Conservation (phyloP, 139 green algal genomes). For the Auxenochlorella pyrenoidosa region DNA sequence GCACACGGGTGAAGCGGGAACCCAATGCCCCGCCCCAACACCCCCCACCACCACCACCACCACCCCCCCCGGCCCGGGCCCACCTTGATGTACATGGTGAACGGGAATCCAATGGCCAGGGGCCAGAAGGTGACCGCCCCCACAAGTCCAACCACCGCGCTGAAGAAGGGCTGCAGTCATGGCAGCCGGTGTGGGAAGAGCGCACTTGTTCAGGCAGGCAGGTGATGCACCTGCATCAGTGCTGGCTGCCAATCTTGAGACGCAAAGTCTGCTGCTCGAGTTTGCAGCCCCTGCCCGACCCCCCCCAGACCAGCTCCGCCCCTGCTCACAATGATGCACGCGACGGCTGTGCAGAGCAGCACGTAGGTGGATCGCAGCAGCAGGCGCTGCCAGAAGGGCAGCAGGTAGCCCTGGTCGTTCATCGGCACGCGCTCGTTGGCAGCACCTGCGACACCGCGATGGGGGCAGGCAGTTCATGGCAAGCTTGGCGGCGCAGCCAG, state of each 20-base stretch:
- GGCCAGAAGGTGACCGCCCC: slow-evolving; percentile 45
- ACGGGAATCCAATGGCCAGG: slow-evolving; percentile 41
- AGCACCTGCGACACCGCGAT: background rate
- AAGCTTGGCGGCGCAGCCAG: too few species aligned
- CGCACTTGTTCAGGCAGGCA: background rate
- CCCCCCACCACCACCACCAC: too few species aligned
- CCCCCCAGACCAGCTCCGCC: background rate
- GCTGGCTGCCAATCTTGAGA: background rate
- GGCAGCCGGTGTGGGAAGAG: background rate
- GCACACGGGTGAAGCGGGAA: too few species aligned
- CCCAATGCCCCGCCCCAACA: too few species aligned
- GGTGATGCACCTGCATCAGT: background rate
- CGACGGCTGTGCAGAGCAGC: slow-evolving; percentile 5
- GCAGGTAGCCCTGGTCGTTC: slow-evolving; percentile 13
- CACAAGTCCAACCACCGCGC: slow-evolving; percentile 16
- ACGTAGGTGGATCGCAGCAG: slow-evolving; percentile 32
- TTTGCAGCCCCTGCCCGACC: background rate
- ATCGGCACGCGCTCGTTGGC: slow-evolving; percentile 18
- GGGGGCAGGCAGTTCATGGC: too few species aligned
- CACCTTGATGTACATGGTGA: slow-evolving; percentile 30
- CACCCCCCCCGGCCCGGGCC: too few species aligned
- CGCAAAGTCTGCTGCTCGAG: too few species aligned
- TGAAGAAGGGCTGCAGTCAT: slow-evolving; percentile 23
- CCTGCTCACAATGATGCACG: background rate
- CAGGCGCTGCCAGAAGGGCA: slow-evolving; percentile 35